A percentile compares a stretch with the other conserved stretches of the same genome.
These are phyloP conservation scores for Jamesozyma spencerorum DNA, from an alignment of 805 yeast species.

Conservation along the genomic window DNA sequence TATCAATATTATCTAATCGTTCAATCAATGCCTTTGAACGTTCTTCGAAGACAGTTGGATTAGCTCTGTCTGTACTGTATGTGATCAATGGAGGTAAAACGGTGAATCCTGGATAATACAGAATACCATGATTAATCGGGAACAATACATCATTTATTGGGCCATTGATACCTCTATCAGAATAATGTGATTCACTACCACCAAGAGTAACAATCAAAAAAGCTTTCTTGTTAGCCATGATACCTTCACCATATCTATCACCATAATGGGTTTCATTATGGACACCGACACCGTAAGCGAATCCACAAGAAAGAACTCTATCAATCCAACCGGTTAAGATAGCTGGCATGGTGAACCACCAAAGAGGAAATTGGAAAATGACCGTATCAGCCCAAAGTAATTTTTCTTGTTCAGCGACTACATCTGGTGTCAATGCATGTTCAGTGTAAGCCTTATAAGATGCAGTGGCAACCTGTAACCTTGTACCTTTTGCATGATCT, in stretches of 20 bases:
- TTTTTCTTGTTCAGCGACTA: constrained; percentile 23
- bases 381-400: constrained; percentile 25
- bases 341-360: constrained; percentile 30
- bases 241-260: constrained; percentile 21
- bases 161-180: constrained; percentile 19
- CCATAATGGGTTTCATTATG: constrained; percentile 4
- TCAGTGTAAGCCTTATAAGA: constrained; percentile 12
- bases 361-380: constrained; percentile 23
- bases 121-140: constrained; percentile 21
- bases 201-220: constrained; percentile 11
- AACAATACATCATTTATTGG: constrained; percentile 17
- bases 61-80: constrained; percentile 6
- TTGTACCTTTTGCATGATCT: constrained; percentile 8
- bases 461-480: constrained; percentile 11
- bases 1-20: constrained; percentile 4
- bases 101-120: constrained; percentile 19
- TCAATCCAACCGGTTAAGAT: constrained; percentile 28
- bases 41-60: constrained; percentile 3
- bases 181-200: constrained; percentile 11
- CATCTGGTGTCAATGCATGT: constrained; percentile 22
- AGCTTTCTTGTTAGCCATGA: constrained; percentile 18
- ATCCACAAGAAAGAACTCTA: constrained; percentile 19
- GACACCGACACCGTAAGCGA: constrained; percentile 19
- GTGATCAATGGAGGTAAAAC: constrained; percentile 16
- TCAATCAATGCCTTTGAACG: constrained; percentile 4